Conservation (phyloP, 176 grass and related monocot species). For the Oryza brachyantha region DNA sequence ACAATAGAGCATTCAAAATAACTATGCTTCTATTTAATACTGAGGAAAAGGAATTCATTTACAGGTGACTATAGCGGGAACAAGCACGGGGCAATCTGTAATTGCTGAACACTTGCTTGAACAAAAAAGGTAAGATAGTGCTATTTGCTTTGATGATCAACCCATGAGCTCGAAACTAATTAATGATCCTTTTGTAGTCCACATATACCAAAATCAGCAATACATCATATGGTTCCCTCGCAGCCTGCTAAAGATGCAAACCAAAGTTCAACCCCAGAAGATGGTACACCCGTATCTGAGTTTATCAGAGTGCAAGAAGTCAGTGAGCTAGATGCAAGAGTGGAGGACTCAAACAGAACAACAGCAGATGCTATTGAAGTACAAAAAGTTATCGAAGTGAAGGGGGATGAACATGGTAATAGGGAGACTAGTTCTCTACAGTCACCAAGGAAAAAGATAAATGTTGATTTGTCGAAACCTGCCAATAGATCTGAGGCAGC, state of each 20-base stretch:
- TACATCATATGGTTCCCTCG: constrained; percentile 31
- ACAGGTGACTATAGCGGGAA: constrained; percentile 28
- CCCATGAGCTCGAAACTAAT: neutral
- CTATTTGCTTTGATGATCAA: neutral
- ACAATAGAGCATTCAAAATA: neutral
- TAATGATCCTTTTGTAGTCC: constrained; percentile 35
- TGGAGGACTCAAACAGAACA: constrained; percentile 29
- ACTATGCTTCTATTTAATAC: constrained; percentile 2
- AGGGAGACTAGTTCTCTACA: constrained; percentile 11
- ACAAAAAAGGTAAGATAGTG: constrained; percentile 30
- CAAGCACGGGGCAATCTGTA: constrained; percentile 19
- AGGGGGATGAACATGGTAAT: constrained; percentile 15
- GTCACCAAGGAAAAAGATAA: constrained; percentile 7
- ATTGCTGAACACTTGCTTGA: constrained; percentile 16
- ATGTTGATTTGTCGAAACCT: constrained; percentile 30
- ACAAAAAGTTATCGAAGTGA: constrained; percentile 26
- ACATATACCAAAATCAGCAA: constrained; percentile 26
- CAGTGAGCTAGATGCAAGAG: constrained; percentile 16
- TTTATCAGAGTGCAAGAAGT: constrained; percentile 25
- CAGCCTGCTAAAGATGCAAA: constrained; percentile 33
- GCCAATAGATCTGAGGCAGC: constrained; percentile 18
- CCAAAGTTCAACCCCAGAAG: constrained; percentile 15
- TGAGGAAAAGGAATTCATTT: constrained; percentile 18
- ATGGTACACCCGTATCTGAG: constrained; percentile 31
- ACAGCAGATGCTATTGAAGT: neutral